Evolutionary conservation across 1,284 basidiomycete species (phyloP).

Genomic region (Ustilago shanxiensis): DNA sequence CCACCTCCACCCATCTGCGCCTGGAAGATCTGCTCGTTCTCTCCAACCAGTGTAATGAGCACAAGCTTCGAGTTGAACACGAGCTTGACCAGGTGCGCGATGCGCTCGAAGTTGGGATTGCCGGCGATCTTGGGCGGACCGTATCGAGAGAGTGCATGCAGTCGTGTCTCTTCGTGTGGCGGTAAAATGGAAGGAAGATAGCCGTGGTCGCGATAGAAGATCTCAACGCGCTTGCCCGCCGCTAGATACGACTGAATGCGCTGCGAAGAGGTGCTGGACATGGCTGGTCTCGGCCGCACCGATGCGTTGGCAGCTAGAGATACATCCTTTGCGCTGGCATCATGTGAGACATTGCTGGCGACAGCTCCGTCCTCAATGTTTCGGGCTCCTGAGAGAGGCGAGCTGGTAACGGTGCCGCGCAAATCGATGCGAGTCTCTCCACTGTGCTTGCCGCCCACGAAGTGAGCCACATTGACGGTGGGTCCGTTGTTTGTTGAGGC

Average conservation of each 20-base stretch:
- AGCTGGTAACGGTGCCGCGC: slow-evolving; percentile 46
- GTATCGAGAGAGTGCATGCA: slow-evolving; percentile 60
- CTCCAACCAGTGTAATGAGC: slow-evolving; percentile 83
- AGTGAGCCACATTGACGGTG: slow-evolving; percentile 51
- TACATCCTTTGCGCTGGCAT: slow-evolving; percentile 32
- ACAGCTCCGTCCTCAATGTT: slow-evolving; percentile 4
- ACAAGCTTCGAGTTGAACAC: slow-evolving; percentile 92
- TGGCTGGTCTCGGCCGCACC: slow-evolving; percentile 16
- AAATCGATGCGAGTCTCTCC: slow-evolving; percentile 58
- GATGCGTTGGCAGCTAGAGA: slow-evolving; percentile 38
- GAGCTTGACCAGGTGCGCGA: slow-evolving; percentile 86
- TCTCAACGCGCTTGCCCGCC: slow-evolving; percentile 57
- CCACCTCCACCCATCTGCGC: slow-evolving; percentile 77
- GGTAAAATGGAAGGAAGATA: slow-evolving; percentile 63
- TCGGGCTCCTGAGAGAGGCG: slow-evolving; percentile 14
- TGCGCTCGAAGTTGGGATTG: slow-evolving; percentile 91
- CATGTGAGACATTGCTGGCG: slow-evolving; percentile 3
- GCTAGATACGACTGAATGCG: slow-evolving; percentile 55
- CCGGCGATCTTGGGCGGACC: slow-evolving; percentile 72
- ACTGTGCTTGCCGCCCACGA: slow-evolving; percentile 39
- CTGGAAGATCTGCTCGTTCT: slow-evolving; percentile 87
- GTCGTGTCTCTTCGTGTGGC: slow-evolving; percentile 58
- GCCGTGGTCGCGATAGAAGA: slow-evolving; percentile 60
- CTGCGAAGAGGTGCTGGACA: slow-evolving; percentile 33
- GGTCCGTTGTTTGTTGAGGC: slow-evolving; percentile 46